Evolutionary conservation across 768 basidiomycete species (phyloP).

Genomic region (Xanthoconium stramineum): DNA sequence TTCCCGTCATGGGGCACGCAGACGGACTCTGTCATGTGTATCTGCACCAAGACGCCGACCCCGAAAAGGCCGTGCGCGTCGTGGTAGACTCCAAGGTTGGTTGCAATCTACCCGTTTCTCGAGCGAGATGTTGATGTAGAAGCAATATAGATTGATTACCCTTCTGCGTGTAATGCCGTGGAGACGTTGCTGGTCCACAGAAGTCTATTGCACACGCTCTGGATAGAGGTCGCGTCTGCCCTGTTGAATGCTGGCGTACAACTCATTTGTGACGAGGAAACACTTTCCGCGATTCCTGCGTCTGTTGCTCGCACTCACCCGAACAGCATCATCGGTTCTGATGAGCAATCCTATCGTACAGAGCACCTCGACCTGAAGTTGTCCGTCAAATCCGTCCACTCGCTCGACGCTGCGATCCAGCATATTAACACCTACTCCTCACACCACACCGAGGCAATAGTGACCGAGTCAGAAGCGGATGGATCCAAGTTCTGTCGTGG

Average conservation of each 20-base stretch:
- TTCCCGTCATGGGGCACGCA: conserved; percentile 98
- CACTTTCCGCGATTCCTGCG: conserved; percentile 55
- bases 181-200: conserved; percentile 89
- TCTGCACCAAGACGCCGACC: conserved; percentile 78
- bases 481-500: conserved; percentile 77
- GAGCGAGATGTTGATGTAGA: not conserved
- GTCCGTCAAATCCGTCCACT: conserved; percentile 73
- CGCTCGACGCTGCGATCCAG: conserved; percentile 68
- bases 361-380: conserved; percentile 88
- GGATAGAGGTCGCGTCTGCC: conserved; percentile 75
- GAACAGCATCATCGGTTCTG: conserved; percentile 50
- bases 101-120: not conserved
- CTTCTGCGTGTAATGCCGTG: conserved; percentile 91
- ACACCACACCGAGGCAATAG: conserved; percentile 92
- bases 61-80: conserved; percentile 76
- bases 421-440: conserved; percentile 94
- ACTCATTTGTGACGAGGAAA: conserved; percentile 72
- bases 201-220: conserved; percentile 64
- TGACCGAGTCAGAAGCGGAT: conserved; percentile 72
- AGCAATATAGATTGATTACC: conserved; percentile 73
- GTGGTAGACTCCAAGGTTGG: conserved; percentile 88
- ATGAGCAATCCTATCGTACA: conserved; percentile 68
- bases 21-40: conserved; percentile 93
- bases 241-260: conserved; percentile 68
- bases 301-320: conserved; percentile 36